Evolutionary conservation across 768 basidiomycete genomes (phyloP).

Genomic region (Termitomyces sp.): DNA sequence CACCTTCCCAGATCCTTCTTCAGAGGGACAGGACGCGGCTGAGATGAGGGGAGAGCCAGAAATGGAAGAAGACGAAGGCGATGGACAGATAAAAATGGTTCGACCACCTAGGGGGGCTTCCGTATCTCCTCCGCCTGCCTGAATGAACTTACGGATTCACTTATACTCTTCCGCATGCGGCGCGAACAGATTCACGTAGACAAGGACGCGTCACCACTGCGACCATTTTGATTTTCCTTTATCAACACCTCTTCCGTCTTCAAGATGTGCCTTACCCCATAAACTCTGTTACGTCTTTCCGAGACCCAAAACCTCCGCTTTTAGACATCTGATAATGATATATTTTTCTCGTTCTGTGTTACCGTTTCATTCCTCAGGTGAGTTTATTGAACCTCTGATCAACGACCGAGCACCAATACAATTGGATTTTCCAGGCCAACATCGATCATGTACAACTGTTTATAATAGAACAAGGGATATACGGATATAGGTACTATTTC

Average conservation of each 20-base stretch:
- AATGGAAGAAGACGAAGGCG: background rate
- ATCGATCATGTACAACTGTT: background rate
- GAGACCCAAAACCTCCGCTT: background rate
- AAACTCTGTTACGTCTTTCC: background rate
- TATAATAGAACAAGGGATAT: background rate
- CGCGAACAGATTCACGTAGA: background rate
- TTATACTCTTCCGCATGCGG: background rate
- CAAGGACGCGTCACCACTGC: background rate
- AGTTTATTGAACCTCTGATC: background rate
- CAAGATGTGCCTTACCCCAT: background rate
- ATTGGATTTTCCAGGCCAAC: background rate
- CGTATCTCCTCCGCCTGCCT: background rate
- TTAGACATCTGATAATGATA: background rate
- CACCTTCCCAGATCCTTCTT: background rate
- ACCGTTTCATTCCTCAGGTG: background rate
- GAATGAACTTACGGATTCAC: background rate
- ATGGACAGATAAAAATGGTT: slow-evolving; percentile 10
- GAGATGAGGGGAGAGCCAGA: background rate
- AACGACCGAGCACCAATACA: background rate
- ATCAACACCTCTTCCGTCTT: background rate
- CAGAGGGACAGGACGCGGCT: background rate
- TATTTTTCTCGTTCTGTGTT: background rate
- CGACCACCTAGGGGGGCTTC: slow-evolving; percentile 2
- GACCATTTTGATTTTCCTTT: background rate
- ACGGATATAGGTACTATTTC: too few species aligned